Conservation (phyloP, 2,329 filamentous ascomycete genomes). For the Calonectria ilicicola region DNA sequence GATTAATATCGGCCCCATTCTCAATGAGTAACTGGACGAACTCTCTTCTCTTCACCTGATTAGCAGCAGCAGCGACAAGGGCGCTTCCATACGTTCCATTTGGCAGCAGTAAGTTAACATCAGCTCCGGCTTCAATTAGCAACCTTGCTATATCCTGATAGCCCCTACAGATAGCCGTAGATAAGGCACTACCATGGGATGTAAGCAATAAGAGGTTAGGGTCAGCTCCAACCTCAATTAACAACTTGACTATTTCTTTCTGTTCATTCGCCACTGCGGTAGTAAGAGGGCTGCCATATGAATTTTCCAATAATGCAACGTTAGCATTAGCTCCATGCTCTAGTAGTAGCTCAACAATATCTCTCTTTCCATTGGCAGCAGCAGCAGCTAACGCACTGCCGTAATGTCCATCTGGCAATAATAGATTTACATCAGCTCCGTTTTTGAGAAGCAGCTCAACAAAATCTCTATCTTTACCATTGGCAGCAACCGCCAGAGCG, state of each 20-base stretch:
- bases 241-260: neutral
- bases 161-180: neutral
- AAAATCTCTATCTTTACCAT: too few relatives aligned
- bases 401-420: too few relatives aligned
- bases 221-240: neutral
- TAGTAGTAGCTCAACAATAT: too few relatives aligned
- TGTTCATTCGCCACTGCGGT: neutral
- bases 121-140: neutral
- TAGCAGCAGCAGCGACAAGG: neutral
- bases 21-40: neutral
- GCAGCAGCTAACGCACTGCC: too few relatives aligned
- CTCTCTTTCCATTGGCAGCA: too few relatives aligned
- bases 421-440: too few relatives aligned
- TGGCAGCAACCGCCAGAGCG: too few relatives aligned
- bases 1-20: neutral
- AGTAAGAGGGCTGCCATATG: neutral
- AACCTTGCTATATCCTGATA: neutral
- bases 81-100: neutral
- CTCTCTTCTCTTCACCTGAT: neutral
- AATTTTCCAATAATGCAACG: neutral
- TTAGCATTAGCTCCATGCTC: neutral
- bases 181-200: neutral
- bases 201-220: neutral
- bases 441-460: too few relatives aligned
- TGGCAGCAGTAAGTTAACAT: neutral